Conservation (phyloP, 2,329 filamentous ascomycete genomes). For the Pseudodiploospora longispora region DNA sequence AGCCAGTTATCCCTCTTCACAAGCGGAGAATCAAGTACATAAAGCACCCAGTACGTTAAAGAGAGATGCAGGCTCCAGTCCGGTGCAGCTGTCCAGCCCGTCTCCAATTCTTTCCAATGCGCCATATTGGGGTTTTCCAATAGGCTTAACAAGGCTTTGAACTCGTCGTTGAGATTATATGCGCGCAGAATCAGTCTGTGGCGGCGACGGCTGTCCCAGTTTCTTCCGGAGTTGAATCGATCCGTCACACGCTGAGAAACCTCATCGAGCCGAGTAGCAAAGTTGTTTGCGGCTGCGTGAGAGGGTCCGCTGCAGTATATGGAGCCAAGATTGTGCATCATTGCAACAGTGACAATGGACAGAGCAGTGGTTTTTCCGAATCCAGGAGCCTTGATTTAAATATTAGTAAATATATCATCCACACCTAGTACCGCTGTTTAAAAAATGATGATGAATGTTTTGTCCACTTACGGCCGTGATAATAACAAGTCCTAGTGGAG, state of each 20-base stretch:
- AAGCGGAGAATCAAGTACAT: slow-evolving; percentile 4
- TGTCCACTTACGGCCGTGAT: slow-evolving; percentile 10
- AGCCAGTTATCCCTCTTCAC: no score
- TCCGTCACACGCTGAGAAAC: no score
- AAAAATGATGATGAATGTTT: no score
- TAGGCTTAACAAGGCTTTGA: background rate
- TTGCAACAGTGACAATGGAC: slow-evolving; percentile 1
- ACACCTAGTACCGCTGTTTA: no score
- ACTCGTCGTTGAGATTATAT: background rate
- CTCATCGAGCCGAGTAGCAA: slow-evolving; percentile 3
- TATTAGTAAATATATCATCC: background rate
- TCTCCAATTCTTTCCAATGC: no score
- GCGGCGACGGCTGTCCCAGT: background rate
- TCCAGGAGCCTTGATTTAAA: slow-evolving; percentile 7
- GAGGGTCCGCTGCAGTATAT: slow-evolving; percentile 7
- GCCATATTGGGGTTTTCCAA: background rate
- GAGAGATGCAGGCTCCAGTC: slow-evolving; percentile 11
- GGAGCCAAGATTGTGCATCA: slow-evolving; percentile 5
- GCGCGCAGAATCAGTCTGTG: background rate
- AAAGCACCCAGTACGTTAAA: slow-evolving; percentile 9
- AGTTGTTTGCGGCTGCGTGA: slow-evolving; percentile 1
- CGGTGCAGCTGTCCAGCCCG: background rate
- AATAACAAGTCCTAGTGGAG: slow-evolving; percentile 7
- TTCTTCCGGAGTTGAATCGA: background rate
- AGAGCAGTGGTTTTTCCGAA: slow-evolving; percentile 10